These are phyloP conservation scores for Phaeomoniella chlamydospora DNA, from an alignment of 2,329 filamentous ascomycete species.

Conservation along the genomic window DNA sequence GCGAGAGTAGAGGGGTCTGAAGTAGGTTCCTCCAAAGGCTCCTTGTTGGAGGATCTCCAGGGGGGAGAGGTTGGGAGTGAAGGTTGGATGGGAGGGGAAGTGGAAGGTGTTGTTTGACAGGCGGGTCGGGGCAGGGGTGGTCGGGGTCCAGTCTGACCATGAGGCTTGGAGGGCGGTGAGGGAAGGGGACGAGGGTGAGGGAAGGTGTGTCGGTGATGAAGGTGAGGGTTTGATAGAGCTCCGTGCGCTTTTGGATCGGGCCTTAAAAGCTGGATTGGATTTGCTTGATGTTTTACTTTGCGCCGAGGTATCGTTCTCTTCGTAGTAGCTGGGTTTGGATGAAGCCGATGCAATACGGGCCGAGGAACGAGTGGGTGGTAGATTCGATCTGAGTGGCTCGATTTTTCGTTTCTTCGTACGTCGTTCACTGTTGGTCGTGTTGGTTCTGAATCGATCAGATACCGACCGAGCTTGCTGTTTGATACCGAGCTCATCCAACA, in stretches of 20 bases:
- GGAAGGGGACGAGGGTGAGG: background rate
- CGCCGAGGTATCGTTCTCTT: no score
- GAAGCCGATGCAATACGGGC: constrained; percentile 29
- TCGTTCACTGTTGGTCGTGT: constrained; percentile 8
- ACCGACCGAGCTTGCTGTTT: constrained; percentile 5
- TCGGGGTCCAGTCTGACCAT: constrained; percentile 30
- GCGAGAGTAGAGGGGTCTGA: constrained; percentile 30
- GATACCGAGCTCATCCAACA: constrained; percentile 31
- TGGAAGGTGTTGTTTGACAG: constrained; percentile 28
- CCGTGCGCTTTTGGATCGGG: background rate
- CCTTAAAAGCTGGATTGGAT: no score
- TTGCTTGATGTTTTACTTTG: background rate
- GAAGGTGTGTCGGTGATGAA: background rate
- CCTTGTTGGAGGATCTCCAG: constrained; percentile 37
- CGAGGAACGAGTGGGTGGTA: constrained; percentile 27
- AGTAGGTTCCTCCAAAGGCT: constrained; percentile 38
- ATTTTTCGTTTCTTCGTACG: constrained; percentile 25
- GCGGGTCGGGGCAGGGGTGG: constrained; percentile 24
- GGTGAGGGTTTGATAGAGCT: background rate
- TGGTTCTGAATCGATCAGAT: constrained; percentile 4
- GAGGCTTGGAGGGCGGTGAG: constrained; percentile 13
- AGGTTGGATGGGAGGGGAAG: constrained; percentile 28
- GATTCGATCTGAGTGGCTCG: constrained; percentile 3
- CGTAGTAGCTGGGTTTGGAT: constrained; percentile 4
- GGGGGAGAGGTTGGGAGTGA: constrained; percentile 39